Evolutionary conservation across 2,329 filamentous ascomycete species (phyloP).

Genomic region (Fusarium bulbicola): DNA sequence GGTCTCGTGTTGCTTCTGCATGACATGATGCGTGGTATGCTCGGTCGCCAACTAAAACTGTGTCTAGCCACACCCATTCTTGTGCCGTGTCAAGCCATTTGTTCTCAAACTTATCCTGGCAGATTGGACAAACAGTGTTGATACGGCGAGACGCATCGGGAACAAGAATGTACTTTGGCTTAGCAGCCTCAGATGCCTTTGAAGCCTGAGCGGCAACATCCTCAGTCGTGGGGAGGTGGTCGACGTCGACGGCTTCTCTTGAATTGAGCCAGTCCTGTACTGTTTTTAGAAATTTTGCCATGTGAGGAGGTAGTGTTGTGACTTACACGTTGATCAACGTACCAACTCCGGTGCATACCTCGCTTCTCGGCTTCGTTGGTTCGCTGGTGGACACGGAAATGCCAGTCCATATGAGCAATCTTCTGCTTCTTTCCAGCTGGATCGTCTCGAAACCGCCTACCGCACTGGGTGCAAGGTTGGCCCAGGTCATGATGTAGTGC

Average conservation of each 20-base stretch:
- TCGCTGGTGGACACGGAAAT: conserved; percentile 91
- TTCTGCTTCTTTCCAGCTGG: conserved; percentile 85
- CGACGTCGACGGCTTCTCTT: conserved; percentile 78
- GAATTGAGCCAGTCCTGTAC: conserved; percentile 87
- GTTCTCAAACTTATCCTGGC: conserved; percentile 93
- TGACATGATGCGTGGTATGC: conserved; percentile 93
- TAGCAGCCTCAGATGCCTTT: conserved; percentile 53
- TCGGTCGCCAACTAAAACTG: conserved; percentile 77
- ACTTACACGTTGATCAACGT: conserved; percentile 84
- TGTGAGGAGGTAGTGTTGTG: background rate
- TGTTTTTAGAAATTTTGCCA: conserved; percentile 39
- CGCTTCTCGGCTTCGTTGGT: conserved; percentile 87
- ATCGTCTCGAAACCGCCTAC: conserved; percentile 82
- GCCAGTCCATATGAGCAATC: conserved; percentile 95
- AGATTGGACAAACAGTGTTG: conserved; percentile 88
- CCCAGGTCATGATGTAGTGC: conserved; percentile 83
- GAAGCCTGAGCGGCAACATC: conserved; percentile 46
- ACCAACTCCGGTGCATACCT: conserved; percentile 93
- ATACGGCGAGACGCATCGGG: conserved; percentile 79
- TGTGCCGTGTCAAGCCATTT: conserved; percentile 92
- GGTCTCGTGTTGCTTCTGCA: conserved; percentile 78
- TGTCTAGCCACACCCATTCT: conserved; percentile 97
- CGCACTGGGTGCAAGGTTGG: conserved; percentile 90
- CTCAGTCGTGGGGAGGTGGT: conserved; percentile 51
- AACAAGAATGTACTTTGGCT: conserved; percentile 80